Conservation (phyloP, 1,284 basidiomycete species). For the Leccinum subrobustum region DNA sequence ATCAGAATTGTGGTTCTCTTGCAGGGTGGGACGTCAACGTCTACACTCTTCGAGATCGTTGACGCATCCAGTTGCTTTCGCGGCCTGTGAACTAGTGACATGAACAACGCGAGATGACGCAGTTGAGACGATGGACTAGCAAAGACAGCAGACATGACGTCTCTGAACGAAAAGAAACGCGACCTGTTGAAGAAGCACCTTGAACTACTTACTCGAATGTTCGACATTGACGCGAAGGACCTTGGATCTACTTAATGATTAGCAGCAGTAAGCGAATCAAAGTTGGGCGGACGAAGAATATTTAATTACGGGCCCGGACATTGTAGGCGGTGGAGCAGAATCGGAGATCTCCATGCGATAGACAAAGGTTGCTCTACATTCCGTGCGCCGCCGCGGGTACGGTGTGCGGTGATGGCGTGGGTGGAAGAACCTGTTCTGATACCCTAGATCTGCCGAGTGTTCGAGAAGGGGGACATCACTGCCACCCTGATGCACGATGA, state of each 20-base stretch:
- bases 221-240: neutral
- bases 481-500: neutral
- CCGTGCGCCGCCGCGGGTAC: neutral
- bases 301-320: neutral
- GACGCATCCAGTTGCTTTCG: neutral
- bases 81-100: neutral
- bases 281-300: neutral
- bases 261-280: neutral
- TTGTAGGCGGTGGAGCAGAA: neutral
- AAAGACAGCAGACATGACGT: neutral
- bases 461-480: neutral
- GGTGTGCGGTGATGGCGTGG: conserved; percentile 1
- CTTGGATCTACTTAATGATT: neutral
- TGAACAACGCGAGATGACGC: neutral
- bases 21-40: neutral
- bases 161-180: neutral
- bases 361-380: neutral
- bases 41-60: neutral
- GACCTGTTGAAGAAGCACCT: neutral
- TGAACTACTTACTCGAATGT: neutral
- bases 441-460: neutral
- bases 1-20: neutral
- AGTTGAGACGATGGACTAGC: neutral
- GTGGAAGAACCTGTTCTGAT: neutral
- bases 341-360: neutral